Conservation (phyloP, 805 yeast genomes). For the Wickerhamiella azyma region DNA sequence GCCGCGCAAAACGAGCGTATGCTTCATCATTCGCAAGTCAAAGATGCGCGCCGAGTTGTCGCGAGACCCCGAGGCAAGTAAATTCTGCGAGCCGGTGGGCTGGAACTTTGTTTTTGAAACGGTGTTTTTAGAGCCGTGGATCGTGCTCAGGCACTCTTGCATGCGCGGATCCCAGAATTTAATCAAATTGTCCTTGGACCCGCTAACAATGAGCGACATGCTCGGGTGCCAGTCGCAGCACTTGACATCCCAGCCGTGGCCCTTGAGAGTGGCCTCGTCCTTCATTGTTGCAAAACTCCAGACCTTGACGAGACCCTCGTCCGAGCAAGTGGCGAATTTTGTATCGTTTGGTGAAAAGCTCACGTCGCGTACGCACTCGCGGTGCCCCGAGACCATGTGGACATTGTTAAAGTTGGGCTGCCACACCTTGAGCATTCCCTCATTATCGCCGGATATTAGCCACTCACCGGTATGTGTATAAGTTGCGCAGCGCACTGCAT, state of each 20-base stretch:
- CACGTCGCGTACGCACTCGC: slow-evolving; percentile 73
- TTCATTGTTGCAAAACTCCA: slow-evolving; percentile 86
- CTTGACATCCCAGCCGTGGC: slow-evolving; percentile 99
- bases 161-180: slow-evolving; percentile 93
- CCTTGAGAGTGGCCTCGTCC: slow-evolving; percentile 66
- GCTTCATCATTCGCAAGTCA: slow-evolving; percentile 77
- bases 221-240: slow-evolving; percentile 94
- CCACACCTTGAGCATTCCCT: slow-evolving; percentile 88
- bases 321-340: slow-evolving; percentile 87
- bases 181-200: slow-evolving; percentile 87
- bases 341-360: slow-evolving; percentile 84
- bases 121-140: slow-evolving; percentile 89
- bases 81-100: slow-evolving; percentile 55
- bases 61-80: slow-evolving; percentile 75
- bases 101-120: slow-evolving; percentile 79
- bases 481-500: slow-evolving; percentile 62
- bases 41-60: slow-evolving; percentile 81
- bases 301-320: slow-evolving; percentile 77
- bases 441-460: slow-evolving; percentile 88
- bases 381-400: slow-evolving; percentile 55
- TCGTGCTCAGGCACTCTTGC: slow-evolving; percentile 53
- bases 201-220: slow-evolving; percentile 75
- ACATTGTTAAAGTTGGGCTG: slow-evolving; percentile 97
- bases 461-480: slow-evolving; percentile 89
- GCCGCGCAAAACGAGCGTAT: slow-evolving; percentile 57